A percentile compares a stretch with the other conserved stretches of the same genome.
phyloP scores from a whole-genome alignment of 495 filamentous ascomycete genomes.

The Corynascus novoguineensis region DNA sequence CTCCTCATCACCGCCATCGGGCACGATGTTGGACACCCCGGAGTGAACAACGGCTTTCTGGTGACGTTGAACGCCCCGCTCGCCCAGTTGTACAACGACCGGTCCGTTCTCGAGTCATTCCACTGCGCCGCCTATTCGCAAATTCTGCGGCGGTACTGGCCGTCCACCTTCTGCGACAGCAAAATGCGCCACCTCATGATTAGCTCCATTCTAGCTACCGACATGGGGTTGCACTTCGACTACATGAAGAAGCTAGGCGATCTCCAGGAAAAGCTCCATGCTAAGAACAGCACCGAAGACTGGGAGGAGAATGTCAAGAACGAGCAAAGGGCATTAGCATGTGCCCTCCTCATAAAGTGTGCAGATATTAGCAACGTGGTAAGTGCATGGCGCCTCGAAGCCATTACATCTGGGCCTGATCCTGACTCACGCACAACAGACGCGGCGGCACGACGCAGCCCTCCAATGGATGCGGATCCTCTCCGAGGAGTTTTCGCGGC shows the following conservation, averaged over 20 bases:
- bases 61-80: conserved; percentile 88
- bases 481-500: conserved; percentile 88
- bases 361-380: conserved; percentile 98
- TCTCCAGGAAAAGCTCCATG: conserved; percentile 67
- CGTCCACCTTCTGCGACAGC: conserved; percentile 63
- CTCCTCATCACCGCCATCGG: conserved; percentile 91
- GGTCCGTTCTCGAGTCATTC: conserved; percentile 93
- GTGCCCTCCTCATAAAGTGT: conserved; percentile 91
- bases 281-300: conserved; percentile 54
- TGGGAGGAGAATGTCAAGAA: conserved; percentile 67
- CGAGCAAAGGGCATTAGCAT: conserved; percentile 70
- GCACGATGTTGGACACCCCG: conserved; percentile 95
- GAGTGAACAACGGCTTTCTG: conserved; percentile 96
- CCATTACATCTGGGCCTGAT: conserved; percentile 8
- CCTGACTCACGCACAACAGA: conserved; percentile 46
- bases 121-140: conserved; percentile 97
- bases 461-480: conserved; percentile 83
- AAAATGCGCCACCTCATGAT: conserved; percentile 86
- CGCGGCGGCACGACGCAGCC: conserved; percentile 75
- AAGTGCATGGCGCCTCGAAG: conserved; percentile 28
- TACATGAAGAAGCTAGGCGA: conserved; percentile 82
- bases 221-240: conserved; percentile 94
- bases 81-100: conserved; percentile 97
- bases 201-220: conserved; percentile 89
- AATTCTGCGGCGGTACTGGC: conserved; percentile 91